These are phyloP conservation scores for Kluyveromyces nonfermentans DNA, from an alignment of 805 yeast genomes.

Conservation along the genomic window DNA sequence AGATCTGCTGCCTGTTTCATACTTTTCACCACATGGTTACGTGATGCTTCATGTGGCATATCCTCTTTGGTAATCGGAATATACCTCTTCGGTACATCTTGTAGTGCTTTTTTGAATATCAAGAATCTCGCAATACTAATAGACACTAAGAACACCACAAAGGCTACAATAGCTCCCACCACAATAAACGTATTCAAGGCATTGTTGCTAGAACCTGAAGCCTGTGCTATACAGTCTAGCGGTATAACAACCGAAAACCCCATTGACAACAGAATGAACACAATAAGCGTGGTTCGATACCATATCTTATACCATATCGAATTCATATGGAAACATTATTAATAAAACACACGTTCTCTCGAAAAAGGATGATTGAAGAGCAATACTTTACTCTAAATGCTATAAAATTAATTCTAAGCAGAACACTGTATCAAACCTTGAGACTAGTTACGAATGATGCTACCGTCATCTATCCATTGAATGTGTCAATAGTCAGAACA, in stretches of 20 bases:
- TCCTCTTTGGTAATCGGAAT: slow-evolving; percentile 59
- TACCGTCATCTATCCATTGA: too few species aligned
- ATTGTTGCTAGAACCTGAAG: slow-evolving; percentile 43
- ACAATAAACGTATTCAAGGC: slow-evolving; percentile 78
- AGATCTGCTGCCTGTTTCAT: slow-evolving; percentile 36
- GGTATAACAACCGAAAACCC: slow-evolving; percentile 67
- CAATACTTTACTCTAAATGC: neutral
- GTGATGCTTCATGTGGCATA: slow-evolving; percentile 38
- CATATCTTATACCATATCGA: slow-evolving; percentile 34
- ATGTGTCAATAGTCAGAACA: too few species aligned
- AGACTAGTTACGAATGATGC: neutral
- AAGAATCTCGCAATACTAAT: slow-evolving; percentile 53
- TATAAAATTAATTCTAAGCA: too few species aligned
- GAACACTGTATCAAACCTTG: neutral
- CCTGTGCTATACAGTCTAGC: slow-evolving; percentile 63
- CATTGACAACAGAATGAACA: slow-evolving; percentile 35
- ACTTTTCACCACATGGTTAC: slow-evolving; percentile 33
- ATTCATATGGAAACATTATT: slow-evolving; percentile 27
- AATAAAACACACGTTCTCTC: neutral
- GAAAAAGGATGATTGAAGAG: neutral
- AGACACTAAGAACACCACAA: slow-evolving; percentile 40
- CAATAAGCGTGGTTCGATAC: slow-evolving; percentile 8
- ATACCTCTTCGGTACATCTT: slow-evolving; percentile 72
- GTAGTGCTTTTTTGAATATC: slow-evolving; percentile 46
- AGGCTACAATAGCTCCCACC: slow-evolving; percentile 56